Evolutionary conservation across 176 grass and related monocot species (phyloP).

Genomic region (Carex scoparia): DNA sequence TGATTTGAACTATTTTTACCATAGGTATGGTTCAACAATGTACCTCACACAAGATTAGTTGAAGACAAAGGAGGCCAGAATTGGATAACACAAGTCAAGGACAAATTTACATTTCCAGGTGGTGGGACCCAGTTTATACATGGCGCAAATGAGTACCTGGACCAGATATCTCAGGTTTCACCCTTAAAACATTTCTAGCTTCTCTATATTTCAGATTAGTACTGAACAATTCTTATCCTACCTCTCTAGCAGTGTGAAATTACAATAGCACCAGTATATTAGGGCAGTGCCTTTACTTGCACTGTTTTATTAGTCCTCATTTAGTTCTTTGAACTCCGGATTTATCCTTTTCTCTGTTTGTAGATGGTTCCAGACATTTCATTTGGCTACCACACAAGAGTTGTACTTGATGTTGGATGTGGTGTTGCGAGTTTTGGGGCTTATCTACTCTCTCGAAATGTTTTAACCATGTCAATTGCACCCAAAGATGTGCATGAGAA

Average conservation of each 20-base stretch:
- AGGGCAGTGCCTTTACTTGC: not conserved
- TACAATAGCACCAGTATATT: not conserved
- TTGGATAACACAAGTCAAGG: slow-evolving; percentile 81
- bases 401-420: slow-evolving; percentile 84
- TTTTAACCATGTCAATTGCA: slow-evolving; percentile 88
- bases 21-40: slow-evolving; percentile 97
- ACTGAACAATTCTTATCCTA: slow-evolving; percentile 4
- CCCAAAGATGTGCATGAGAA: slow-evolving; percentile 98
- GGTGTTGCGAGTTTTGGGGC: slow-evolving; percentile 96
- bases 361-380: slow-evolving; percentile 93
- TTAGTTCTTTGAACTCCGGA: not conserved
- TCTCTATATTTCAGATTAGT: not conserved
- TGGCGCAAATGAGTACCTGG: slow-evolving; percentile 76
- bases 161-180: slow-evolving; percentile 81
- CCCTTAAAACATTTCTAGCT: not conserved
- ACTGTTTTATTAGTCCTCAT: not conserved
- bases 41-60: slow-evolving; percentile 83
- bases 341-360: slow-evolving; percentile 29
- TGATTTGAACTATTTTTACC: slow-evolving; percentile 9
- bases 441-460: slow-evolving; percentile 78
- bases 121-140: slow-evolving; percentile 94
- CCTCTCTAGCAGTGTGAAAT: not conserved
- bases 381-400: slow-evolving; percentile 78
- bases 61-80: slow-evolving; percentile 99
- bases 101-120: slow-evolving; percentile 91